phyloP scores from a whole-genome alignment of 2,329 filamentous ascomycete species.

The Ophiostoma australiae region DNA sequence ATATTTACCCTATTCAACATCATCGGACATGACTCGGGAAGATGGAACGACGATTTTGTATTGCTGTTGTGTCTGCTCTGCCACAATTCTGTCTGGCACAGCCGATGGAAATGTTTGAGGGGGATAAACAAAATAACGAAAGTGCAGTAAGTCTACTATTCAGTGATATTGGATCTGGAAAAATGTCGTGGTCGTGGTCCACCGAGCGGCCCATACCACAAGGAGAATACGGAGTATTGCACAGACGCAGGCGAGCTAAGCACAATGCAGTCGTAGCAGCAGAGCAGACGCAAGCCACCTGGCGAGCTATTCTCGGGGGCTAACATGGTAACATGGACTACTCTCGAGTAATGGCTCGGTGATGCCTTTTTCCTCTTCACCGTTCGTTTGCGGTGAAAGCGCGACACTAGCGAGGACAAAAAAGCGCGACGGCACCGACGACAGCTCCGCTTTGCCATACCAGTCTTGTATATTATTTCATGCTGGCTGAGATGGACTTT shows the following conservation, averaged over 20 bases:
- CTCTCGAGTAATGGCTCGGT: not conserved
- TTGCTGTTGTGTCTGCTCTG: not conserved
- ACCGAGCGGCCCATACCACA: not conserved
- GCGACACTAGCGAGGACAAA: not conserved
- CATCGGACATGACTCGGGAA: not conserved
- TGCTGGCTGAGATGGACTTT: not conserved
- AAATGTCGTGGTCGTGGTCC: not conserved
- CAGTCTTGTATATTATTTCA: not conserved
- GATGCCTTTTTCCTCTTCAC: constrained; percentile 1
- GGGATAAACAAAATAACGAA: not conserved
- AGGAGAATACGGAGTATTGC: constrained; percentile 18
- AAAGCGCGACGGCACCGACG: constrained; percentile 1
- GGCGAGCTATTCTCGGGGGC: not conserved
- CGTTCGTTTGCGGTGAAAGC: not conserved
- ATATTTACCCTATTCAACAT: not conserved
- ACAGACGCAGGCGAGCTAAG: constrained; percentile 15
- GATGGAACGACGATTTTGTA: not conserved
- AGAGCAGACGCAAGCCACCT: not conserved
- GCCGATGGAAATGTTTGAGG: not conserved
- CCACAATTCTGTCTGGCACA: not conserved
- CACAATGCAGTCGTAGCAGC: not conserved
- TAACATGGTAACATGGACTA: not conserved
- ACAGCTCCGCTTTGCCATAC: not conserved
- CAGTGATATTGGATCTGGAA: not conserved
- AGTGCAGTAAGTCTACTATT: not conserved